Evolutionary conservation across 2,329 filamentous ascomycete genomes (phyloP), one percentile per base, ranked within the genome.

Genomic region (Sphaerulina musiva): DNA sequence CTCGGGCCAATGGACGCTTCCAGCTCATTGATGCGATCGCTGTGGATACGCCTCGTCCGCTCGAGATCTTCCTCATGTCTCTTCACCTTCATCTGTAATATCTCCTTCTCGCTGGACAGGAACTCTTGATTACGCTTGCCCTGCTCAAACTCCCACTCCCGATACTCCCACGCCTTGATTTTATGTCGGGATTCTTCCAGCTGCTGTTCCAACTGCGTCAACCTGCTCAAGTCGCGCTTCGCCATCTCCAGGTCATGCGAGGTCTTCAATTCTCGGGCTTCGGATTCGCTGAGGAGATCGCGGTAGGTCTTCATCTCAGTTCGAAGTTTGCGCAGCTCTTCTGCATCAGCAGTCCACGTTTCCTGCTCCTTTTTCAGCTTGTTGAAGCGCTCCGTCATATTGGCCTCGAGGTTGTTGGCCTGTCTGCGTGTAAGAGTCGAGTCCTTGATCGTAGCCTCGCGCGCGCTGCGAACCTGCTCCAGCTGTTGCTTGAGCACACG

Each of bases 371-470:
- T 67, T 51, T 64, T 66, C 57, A 69, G 57, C 40, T 62, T 62
- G 44, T 61, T 62, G 46, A 67, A 64, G 8, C 66, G 61, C 39
- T 68, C 66, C 10, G 58, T 62, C 50, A 68, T 56, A 53, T 66
- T 65, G 0, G 59, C 53, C 65, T 92, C 88, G 80, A 86, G 87
- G 66, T 88, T 91, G 72, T 88, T 88, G 1, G 85, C 80, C 62
- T 90, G 79, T 39, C 80, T 82, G 34, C 87, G 82, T 3, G 66
- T 66, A 14, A 69, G 58, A 10, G 62, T 63, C 2, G 65, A 64
- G 48, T 69, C 67, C 40, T 66, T 68, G 48, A 67, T 59, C 2
- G 67, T 68, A 0, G 64, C 62, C 43, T 68, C 65, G 23, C 67
- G 64, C 34, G 65, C 66, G 46, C 56, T 63, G 40, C 64, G 63